Conservation (phyloP, 2,329 filamentous ascomycete species). For the Taxawa tesnikishii region DNA sequence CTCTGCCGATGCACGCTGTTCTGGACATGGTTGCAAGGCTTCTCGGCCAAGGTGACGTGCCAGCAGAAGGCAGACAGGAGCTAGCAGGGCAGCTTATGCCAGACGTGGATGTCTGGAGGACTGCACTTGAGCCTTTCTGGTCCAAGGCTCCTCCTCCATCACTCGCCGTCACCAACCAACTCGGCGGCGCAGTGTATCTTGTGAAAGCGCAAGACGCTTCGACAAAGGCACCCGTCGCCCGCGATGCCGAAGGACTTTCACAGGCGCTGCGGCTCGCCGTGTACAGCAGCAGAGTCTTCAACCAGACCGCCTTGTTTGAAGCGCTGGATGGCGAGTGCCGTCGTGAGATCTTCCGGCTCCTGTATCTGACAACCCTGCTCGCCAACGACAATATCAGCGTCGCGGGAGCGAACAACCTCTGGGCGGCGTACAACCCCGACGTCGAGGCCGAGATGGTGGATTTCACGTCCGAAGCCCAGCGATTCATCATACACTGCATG, state of each 20-base stretch:
- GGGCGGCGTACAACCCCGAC: constrained; percentile 30
- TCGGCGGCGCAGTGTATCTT: constrained; percentile 60
- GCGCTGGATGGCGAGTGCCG: constrained; percentile 20
- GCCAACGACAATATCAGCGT: constrained; percentile 49
- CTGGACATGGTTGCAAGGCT: constrained; percentile 40
- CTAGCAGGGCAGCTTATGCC: constrained; percentile 15
- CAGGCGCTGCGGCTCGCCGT: constrained; percentile 63
- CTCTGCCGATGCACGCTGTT: constrained; percentile 42
- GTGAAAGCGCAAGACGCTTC: constrained; percentile 22
- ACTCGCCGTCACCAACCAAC: constrained; percentile 58
- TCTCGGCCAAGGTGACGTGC: constrained; percentile 18
- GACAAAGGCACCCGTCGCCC: constrained; percentile 20
- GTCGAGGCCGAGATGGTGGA: constrained; percentile 40
- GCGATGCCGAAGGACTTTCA: constrained; percentile 60
- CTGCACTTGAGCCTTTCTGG: constrained; percentile 47
- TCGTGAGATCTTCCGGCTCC: constrained; percentile 33
- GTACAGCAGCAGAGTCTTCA: constrained; percentile 52
- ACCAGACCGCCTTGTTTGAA: constrained; percentile 23
- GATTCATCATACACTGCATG: constrained; percentile 4
- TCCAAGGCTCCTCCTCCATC: constrained; percentile 44
- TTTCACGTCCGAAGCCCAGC: constrained; percentile 38
- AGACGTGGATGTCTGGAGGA: constrained; percentile 46
- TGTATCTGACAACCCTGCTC: constrained; percentile 43
- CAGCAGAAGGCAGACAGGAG: constrained; percentile 5
- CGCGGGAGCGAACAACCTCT: constrained; percentile 41